Evolutionary conservation across 2,329 filamentous ascomycete genomes (phyloP), one percentile per base, ranked within the genome.

Genomic region (Penicillium vulpinum): DNA sequence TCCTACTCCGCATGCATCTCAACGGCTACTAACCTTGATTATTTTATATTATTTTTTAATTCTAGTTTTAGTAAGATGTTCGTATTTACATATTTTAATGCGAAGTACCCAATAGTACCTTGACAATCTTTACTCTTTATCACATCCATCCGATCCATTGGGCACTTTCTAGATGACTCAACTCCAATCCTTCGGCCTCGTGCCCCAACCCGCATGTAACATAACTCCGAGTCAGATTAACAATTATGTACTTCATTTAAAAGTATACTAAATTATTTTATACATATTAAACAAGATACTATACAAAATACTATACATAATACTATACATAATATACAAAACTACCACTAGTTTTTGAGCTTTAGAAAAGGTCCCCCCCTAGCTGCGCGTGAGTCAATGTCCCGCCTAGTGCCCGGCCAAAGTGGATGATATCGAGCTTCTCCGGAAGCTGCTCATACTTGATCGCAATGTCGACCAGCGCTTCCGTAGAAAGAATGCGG

Each of bases 391-490:
- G 58, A 1, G 71, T 74, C 58, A 72, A 22, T 5, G 69, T 62
- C 0, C 68, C 71, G 9, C 72, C 72, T 4, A 74, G 57, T 15
- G 63, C 11, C 15, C 71, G 67, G 33, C 45, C 68, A 45, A 74
- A 60, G 21, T 66, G 58, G 18, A 65, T 33, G 7, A 56, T 45
- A 7, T 65, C 61, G 5, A 67, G 56, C 44, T 66, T 67, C 13
- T 61, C 53, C 5, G 70, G 63, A 51, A 66, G 66, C 8, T 66
- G 62, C 24, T 75, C 63, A 56, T 76, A 79, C 51, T 75, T 73
- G 13, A 74, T 18, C 7, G 68, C 62, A 26, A 78, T 61, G 33
- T 74, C 73, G 68, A 73, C 70, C 16, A 77, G 29, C 4, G 71
- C 68, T 2, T 58, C 54, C 4, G 62, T 41, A 0, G 73, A 68